Conservation (phyloP, 495 filamentous ascomycete genomes). For the Penicillium mononematosum region DNA sequence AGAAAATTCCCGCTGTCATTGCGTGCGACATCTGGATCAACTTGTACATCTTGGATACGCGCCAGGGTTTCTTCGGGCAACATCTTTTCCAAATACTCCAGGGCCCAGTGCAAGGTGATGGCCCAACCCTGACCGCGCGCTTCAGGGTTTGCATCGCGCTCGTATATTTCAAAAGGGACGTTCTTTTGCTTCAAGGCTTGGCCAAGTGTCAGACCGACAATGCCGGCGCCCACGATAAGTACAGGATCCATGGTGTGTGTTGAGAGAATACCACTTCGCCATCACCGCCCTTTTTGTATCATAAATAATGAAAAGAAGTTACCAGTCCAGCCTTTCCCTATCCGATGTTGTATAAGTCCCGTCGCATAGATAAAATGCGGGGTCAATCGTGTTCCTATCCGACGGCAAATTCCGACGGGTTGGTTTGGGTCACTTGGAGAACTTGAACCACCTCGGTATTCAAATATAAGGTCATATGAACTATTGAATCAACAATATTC, state of each 20-base stretch:
- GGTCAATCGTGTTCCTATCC: slow-evolving; percentile 15
- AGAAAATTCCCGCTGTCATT: slow-evolving; percentile 34
- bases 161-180: slow-evolving; percentile 53
- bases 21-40: slow-evolving; percentile 40
- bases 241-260: slow-evolving; percentile 30
- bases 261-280: background rate
- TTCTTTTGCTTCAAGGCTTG: slow-evolving; percentile 49
- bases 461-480: slow-evolving; percentile 9
- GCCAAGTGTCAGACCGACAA: slow-evolving; percentile 55
- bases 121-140: slow-evolving; percentile 55
- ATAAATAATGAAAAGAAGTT: too few relatives aligned
- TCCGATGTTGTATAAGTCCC: slow-evolving; percentile 15
- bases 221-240: slow-evolving; percentile 57
- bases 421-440: background rate
- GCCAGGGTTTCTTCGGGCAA: slow-evolving; percentile 46
- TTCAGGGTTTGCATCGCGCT: slow-evolving; percentile 46
- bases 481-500: too few relatives aligned
- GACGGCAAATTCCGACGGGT: slow-evolving; percentile 25
- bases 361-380: slow-evolving; percentile 36
- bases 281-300: slow-evolving; percentile 13
- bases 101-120: slow-evolving; percentile 59
- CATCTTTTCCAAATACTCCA: slow-evolving; percentile 48
- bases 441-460: background rate
- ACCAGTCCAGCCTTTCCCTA: background rate
- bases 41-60: slow-evolving; percentile 48